A percentile compares a stretch with the other conserved stretches of the same genome.
phyloP scores from a whole-genome alignment of 805 yeast genomes.

The Yarrowia sp. region DNA sequence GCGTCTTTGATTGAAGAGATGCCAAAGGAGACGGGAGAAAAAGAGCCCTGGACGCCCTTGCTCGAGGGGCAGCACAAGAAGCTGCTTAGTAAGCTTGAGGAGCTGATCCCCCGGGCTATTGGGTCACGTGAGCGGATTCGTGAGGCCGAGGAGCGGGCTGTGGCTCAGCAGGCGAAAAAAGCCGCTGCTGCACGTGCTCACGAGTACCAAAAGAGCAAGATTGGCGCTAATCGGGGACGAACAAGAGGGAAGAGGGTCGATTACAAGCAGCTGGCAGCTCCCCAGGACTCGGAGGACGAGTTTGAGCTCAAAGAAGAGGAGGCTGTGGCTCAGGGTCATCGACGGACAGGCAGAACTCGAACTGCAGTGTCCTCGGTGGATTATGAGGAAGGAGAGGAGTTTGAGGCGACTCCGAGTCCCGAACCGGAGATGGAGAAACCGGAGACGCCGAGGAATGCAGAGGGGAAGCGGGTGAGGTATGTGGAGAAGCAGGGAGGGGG shows the following conservation, averaged over 20 bases:
- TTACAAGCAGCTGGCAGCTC: slow-evolving; percentile 14
- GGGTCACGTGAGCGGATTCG: slow-evolving; percentile 4
- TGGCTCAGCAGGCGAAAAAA: slow-evolving; percentile 9
- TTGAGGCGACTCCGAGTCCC: slow-evolving; percentile 7
- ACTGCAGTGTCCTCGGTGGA: not conserved
- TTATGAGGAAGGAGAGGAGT: slow-evolving; percentile 3
- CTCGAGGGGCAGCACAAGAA: not conserved
- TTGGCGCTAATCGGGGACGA: slow-evolving; percentile 28
- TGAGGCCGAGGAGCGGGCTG: slow-evolving; percentile 20
- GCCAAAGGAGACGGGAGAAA: not conserved
- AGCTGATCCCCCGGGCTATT: slow-evolving; percentile 9
- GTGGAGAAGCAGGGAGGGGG: slow-evolving; percentile 28
- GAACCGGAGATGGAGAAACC: slow-evolving; percentile 10
- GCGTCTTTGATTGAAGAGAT: slow-evolving; percentile 20
- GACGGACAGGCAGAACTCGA: slow-evolving; percentile 22
- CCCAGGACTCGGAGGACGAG: slow-evolving; percentile 12
- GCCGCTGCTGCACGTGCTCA: slow-evolving; percentile 24
- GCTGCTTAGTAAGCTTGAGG: slow-evolving; percentile 20
- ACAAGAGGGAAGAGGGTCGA: slow-evolving; percentile 28
- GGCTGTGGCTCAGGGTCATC: slow-evolving; percentile 3
- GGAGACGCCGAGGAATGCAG: slow-evolving; percentile 20
- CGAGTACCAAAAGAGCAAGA: slow-evolving; percentile 22
- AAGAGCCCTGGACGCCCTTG: not conserved
- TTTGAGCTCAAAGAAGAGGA: slow-evolving; percentile 25
- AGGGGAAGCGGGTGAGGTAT: slow-evolving; percentile 12